phyloP scores from a whole-genome alignment of 2,329 filamentous ascomycete genomes.

The Cladosporium sp. region DNA sequence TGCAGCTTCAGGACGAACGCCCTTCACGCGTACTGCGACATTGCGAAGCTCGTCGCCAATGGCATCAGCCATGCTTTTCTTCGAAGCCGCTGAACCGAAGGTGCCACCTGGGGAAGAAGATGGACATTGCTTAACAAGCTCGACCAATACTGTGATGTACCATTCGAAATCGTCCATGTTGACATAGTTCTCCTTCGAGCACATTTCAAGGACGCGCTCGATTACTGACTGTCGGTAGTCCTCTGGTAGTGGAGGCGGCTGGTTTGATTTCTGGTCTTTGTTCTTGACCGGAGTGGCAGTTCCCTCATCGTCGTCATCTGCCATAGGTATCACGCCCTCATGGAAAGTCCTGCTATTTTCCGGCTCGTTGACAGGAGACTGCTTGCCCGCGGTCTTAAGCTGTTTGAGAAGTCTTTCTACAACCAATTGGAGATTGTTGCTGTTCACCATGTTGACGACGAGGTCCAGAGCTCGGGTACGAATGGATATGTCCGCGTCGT shows the following conservation, averaged over 20 bases:
- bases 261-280: slow-evolving; percentile 42
- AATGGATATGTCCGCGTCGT: slow-evolving; percentile 93
- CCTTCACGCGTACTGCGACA: slow-evolving; percentile 84
- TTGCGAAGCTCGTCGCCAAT: slow-evolving; percentile 86
- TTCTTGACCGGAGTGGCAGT: slow-evolving; percentile 50
- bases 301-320: slow-evolving; percentile 53
- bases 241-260: slow-evolving; percentile 63
- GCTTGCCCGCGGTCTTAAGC: slow-evolving; percentile 59
- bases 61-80: slow-evolving; percentile 26
- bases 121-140: slow-evolving; percentile 67
- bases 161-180: slow-evolving; percentile 90
- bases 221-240: slow-evolving; percentile 84
- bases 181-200: slow-evolving; percentile 78
- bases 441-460: slow-evolving; percentile 87
- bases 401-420: slow-evolving; percentile 85
- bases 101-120: slow-evolving; percentile 32
- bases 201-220: slow-evolving; percentile 77
- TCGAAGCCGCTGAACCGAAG: slow-evolving; percentile 12
- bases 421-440: slow-evolving; percentile 74
- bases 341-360: slow-evolving; percentile 42
- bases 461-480: slow-evolving; percentile 86
- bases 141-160: slow-evolving; percentile 87
- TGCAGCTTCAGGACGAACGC: slow-evolving; percentile 71
- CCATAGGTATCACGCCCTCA: slow-evolving; percentile 41
- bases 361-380: slow-evolving; percentile 41